Percentiles rank a stretch among this genome's conserved stretches.
These are phyloP conservation scores for Beta lomatogona DNA, from an alignment of 179 eudicot species.

Conservation along the genomic window DNA sequence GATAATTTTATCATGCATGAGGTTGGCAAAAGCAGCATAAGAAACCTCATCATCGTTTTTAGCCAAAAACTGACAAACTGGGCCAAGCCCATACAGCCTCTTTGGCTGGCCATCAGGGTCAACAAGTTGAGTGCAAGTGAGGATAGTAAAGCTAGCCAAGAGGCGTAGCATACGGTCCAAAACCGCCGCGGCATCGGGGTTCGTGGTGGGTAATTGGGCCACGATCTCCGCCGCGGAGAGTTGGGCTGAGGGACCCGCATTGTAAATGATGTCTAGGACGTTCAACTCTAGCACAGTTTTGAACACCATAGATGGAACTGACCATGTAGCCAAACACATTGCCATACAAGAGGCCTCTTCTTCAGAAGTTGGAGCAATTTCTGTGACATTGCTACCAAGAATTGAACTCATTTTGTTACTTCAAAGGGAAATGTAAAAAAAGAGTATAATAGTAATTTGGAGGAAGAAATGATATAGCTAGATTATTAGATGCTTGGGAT, in stretches of 20 bases:
- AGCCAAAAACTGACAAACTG: slow-evolving; percentile 29
- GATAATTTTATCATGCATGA: slow-evolving; percentile 25
- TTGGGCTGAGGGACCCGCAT: neutral
- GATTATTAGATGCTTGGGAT: neutral
- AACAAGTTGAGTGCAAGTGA: slow-evolving; percentile 26
- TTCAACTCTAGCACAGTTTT: slow-evolving; percentile 31
- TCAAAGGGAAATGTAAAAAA: neutral
- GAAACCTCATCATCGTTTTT: slow-evolving; percentile 34
- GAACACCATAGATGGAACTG: slow-evolving; percentile 27
- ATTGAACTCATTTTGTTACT: neutral
- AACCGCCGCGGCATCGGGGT: slow-evolving; percentile 19
- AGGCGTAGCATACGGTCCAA: slow-evolving; percentile 39
- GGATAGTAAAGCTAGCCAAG: slow-evolving; percentile 30
- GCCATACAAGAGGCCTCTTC: slow-evolving; percentile 32
- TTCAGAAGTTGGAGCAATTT: slow-evolving; percentile 1
- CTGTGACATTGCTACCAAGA: neutral
- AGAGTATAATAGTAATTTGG: too few relatives aligned
- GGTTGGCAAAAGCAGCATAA: slow-evolving; percentile 29
- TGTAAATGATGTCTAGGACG: slow-evolving; percentile 22
- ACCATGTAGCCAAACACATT: slow-evolving; percentile 31
- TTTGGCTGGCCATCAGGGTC: slow-evolving; percentile 23
- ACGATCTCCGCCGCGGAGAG: slow-evolving; percentile 17
- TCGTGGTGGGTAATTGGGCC: slow-evolving; percentile 12
- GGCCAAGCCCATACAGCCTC: slow-evolving; percentile 35
- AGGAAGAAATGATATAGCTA: neutral